Percentiles rank a stretch among this genome's conserved stretches.
phyloP scores from a whole-genome alignment of 192 early-diverging fungal genomes.

The Backusella liffmaniae region DNA sequence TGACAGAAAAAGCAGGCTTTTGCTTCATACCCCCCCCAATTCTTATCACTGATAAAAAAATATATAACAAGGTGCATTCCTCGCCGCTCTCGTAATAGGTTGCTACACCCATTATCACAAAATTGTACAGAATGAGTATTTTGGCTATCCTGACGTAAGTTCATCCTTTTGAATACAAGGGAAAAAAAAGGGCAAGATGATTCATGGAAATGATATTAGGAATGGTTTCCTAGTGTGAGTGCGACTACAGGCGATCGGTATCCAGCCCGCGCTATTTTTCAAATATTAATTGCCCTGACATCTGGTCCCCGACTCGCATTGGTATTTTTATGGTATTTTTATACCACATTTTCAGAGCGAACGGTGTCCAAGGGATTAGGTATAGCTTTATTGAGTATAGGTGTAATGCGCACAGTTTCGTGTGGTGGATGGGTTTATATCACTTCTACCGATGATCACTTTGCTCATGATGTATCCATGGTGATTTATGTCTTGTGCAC shows the following conservation, averaged over 20 bases:
- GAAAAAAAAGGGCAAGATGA: neutral
- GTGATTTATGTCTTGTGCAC: constrained; percentile 72
- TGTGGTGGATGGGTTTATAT: constrained; percentile 86
- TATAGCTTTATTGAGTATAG: constrained; percentile 41
- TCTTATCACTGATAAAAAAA: neutral
- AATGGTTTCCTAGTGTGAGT: constrained; percentile 83
- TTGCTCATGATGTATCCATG: constrained; percentile 82
- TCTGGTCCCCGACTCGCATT: constrained; percentile 56
- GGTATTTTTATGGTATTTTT: constrained; percentile 48
- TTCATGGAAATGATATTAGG: constrained; percentile 32
- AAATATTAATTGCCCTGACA: constrained; percentile 75
- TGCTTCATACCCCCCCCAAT: neutral
- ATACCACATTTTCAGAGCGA: constrained; percentile 26
- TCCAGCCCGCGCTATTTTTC: constrained; percentile 76
- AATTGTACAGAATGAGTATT: constrained; percentile 77
- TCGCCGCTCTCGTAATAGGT: constrained; percentile 60
- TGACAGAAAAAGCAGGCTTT: no score
- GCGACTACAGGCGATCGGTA: constrained; percentile 81
- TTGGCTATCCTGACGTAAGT: constrained; percentile 70
- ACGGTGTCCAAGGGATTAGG: constrained; percentile 26
- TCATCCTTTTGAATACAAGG: constrained; percentile 2
- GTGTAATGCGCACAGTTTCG: constrained; percentile 64
- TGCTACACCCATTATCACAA: constrained; percentile 79
- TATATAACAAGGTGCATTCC: constrained; percentile 54
- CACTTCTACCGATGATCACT: constrained; percentile 78